Evolutionary conservation across 139 green algal species (phyloP).

Genomic region (Pleodorina starrii): DNA sequence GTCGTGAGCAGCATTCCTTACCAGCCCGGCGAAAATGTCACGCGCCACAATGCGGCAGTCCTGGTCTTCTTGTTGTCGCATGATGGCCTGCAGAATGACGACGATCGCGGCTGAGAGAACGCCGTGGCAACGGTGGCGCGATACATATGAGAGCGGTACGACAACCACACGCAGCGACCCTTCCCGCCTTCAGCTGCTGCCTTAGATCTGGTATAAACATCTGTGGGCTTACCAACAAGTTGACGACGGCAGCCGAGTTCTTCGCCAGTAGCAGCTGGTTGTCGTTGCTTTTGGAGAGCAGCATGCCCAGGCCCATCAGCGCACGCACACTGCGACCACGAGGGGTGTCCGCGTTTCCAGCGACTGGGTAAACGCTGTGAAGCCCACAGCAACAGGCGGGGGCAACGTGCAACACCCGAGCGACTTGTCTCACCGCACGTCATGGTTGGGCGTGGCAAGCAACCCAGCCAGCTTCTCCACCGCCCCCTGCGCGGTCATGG

Average conservation of each 20-base stretch:
- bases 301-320: constrained; percentile 55
- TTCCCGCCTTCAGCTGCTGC: too few relatives aligned
- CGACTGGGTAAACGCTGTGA: too few relatives aligned
- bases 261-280: constrained; percentile 33
- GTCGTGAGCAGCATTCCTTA: background rate
- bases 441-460: constrained; percentile 29
- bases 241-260: background rate
- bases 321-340: constrained; percentile 31
- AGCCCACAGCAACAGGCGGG: too few relatives aligned
- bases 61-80: constrained; percentile 43
- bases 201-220: too few relatives aligned
- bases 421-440: constrained; percentile 29
- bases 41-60: constrained; percentile 35
- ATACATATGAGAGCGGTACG: too few relatives aligned
- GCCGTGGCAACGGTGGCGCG: background rate
- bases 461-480: constrained; percentile 4
- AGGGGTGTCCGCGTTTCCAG: too few relatives aligned
- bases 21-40: constrained; percentile 38
- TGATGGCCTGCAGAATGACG: background rate
- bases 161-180: too few relatives aligned
- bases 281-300: constrained; percentile 28
- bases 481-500: constrained; percentile 37
- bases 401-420: too few relatives aligned
- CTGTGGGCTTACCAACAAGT: constrained; percentile 28
- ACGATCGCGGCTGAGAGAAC: background rate